Conservation (phyloP, 2,329 filamentous ascomycete genomes). For the Thielaviopsis ethacetica region DNA sequence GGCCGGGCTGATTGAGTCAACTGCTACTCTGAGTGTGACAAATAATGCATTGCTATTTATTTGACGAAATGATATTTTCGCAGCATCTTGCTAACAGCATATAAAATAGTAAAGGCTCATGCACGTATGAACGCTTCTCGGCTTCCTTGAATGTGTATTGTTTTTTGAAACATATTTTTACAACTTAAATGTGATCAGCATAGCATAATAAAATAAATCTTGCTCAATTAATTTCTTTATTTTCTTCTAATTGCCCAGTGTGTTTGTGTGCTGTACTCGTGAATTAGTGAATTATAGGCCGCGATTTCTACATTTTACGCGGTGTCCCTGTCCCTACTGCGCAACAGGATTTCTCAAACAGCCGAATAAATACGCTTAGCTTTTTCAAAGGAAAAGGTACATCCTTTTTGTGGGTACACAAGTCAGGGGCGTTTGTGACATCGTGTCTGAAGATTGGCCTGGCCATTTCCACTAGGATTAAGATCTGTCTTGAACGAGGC, state of each 20-base stretch:
- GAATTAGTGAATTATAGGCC: neutral
- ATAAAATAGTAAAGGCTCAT: neutral
- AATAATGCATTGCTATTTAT: neutral
- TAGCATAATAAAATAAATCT: neutral
- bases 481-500: neutral
- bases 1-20: slow-evolving; percentile 52
- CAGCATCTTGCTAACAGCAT: neutral
- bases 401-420: slow-evolving; percentile 10
- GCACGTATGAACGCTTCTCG: too few species aligned
- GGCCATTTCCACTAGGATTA: slow-evolving; percentile 2
- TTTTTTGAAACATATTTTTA: neutral
- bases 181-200: neutral
- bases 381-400: neutral
- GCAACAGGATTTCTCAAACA: neutral
- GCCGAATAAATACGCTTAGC: neutral
- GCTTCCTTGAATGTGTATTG: neutral
- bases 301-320: neutral
- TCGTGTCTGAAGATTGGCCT: slow-evolving; percentile 9
- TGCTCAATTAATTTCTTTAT: neutral
- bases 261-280: neutral
- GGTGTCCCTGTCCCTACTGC: neutral
- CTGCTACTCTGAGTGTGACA: slow-evolving; percentile 42
- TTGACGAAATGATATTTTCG: neutral
- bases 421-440: slow-evolving; percentile 10
- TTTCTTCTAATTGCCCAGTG: neutral